Conservation (phyloP, 2,329 filamentous ascomycete species). For the Alternaria rosae region DNA sequence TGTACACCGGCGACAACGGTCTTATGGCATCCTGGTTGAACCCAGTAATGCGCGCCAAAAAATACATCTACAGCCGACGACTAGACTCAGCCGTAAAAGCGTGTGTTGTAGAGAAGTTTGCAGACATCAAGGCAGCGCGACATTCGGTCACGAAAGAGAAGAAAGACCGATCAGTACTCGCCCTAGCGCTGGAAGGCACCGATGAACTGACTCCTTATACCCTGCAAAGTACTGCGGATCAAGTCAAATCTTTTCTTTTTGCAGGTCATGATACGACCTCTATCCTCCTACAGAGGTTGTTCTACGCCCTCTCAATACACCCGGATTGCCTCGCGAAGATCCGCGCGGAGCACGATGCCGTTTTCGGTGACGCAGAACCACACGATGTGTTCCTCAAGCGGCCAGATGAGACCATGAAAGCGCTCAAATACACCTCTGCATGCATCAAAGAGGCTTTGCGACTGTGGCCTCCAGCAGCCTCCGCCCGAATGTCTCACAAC, state of each 20-base stretch:
- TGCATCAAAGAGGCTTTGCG: slow-evolving; percentile 64
- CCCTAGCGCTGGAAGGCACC: slow-evolving; percentile 43
- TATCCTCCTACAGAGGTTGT: slow-evolving; percentile 40
- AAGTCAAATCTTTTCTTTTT: slow-evolving; percentile 55
- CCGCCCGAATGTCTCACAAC: slow-evolving; percentile 50
- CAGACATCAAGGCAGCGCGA: slow-evolving; percentile 30
- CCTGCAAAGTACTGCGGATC: slow-evolving; percentile 49
- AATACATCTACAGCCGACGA: slow-evolving; percentile 30
- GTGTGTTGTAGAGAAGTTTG: slow-evolving; percentile 35
- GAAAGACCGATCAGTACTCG: slow-evolving; percentile 42
- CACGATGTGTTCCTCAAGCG: slow-evolving; percentile 52
- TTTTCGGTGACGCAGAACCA: slow-evolving; percentile 58
- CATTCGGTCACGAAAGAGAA: slow-evolving; percentile 19
- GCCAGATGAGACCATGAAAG: slow-evolving; percentile 58
- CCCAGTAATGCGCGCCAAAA: slow-evolving; percentile 22
- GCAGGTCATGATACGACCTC: slow-evolving; percentile 58
- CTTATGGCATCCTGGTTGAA: slow-evolving; percentile 34
- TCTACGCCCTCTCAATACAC: slow-evolving; percentile 43
- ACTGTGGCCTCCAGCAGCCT: slow-evolving; percentile 60
- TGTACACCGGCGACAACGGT: slow-evolving; percentile 30
- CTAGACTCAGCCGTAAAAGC: slow-evolving; percentile 38
- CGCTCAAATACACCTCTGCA: slow-evolving; percentile 61
- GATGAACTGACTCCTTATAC: slow-evolving; percentile 47
- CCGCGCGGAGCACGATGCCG: slow-evolving; percentile 59
- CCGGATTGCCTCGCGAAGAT: slow-evolving; percentile 44